Conservation (phyloP, 2,329 filamentous ascomycete species). For the Amylocarpus encephaloides region DNA sequence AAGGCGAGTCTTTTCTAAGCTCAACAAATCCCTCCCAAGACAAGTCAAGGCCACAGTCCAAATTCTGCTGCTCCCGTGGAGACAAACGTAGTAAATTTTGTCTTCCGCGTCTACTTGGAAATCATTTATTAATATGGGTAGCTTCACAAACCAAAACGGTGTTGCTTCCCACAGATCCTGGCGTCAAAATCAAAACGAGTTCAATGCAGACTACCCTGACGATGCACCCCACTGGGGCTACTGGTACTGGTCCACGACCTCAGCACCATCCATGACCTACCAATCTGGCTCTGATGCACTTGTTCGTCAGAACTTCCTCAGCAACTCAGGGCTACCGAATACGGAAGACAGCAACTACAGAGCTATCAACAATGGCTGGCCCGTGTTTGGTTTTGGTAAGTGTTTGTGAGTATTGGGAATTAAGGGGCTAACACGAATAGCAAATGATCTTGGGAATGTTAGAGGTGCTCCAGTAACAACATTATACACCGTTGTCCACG, state of each 20-base stretch:
- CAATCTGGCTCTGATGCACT: slow-evolving; percentile 61
- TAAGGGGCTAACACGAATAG: slow-evolving; percentile 2
- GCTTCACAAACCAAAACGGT: slow-evolving; percentile 21
- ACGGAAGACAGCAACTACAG: slow-evolving; percentile 59
- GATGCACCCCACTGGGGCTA: slow-evolving; percentile 70
- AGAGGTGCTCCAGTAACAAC: slow-evolving; percentile 15
- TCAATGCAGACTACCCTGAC: slow-evolving; percentile 27
- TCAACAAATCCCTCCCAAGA: not conserved
- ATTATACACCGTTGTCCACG: slow-evolving; percentile 26
- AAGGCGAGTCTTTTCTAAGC: slow-evolving; percentile 30
- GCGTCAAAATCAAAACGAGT: slow-evolving; percentile 25
- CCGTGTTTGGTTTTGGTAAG: slow-evolving; percentile 66
- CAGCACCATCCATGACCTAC: slow-evolving; percentile 49
- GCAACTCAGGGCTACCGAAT: slow-evolving; percentile 56
- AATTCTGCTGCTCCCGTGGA: too few species aligned
- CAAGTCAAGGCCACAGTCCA: too few species aligned
- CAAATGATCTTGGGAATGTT: slow-evolving; percentile 23
- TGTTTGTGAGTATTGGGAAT: too few species aligned
- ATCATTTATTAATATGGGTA: slow-evolving; percentile 3
- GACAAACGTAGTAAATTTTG: too few species aligned
- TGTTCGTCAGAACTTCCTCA: slow-evolving; percentile 61
- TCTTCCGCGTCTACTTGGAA: too few species aligned
- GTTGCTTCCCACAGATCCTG: slow-evolving; percentile 22
- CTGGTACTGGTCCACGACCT: slow-evolving; percentile 68
- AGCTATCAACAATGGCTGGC: slow-evolving; percentile 62